Evolutionary conservation across 2,329 filamentous ascomycete species (phyloP), one percentile per base, ranked within the genome.

Genomic region (Colletotrichum lindemuthianum): DNA sequence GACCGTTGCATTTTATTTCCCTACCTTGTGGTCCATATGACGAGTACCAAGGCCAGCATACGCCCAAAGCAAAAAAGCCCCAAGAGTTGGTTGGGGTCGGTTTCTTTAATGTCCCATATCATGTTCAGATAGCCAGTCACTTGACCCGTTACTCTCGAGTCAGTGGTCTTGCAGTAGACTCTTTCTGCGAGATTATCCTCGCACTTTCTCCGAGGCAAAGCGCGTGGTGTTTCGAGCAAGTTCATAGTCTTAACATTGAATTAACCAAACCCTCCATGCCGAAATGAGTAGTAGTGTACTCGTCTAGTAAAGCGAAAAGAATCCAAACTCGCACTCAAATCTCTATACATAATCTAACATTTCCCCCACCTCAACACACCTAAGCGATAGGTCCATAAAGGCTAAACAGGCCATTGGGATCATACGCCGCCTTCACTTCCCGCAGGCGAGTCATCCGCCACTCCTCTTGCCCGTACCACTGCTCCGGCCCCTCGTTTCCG

Each of bases 381-480:
- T 44, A 59, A 10, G 33, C 49, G 39, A 79, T 75, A 2, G 80
- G 82, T 36, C 73, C 75, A 65, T 77, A 84, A 64, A 79, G 81
- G 70, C 74, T 78, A 63, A 83, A 84, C 56, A 70, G 73, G 34
- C 75, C 72, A 6, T 75, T 57, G 3, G 79, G 82, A 63, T 86
- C 84, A 66, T 82, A 85, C 68, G 78, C 77, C 37, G 70, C 67
- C 77, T 86, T 86, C 70, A 85, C 67, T 6, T 65, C 68, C 63
- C 69, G 72, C 69, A 87, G 72, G 56, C 76, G 79, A 59, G 78
- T 70, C 67, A 81, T 72, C n/a, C 84, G 76, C 81, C 83, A 85
- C 44, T 67, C 57, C 54, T 84, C 84, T 58, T 73, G 73, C 6
- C 84, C 84, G 68, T 87, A 87, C 73, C 78, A 74, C 3, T 73